Evolutionary conservation across 306 rosid genomes (phyloP).

Genomic region (Castanopsis chinensis): DNA sequence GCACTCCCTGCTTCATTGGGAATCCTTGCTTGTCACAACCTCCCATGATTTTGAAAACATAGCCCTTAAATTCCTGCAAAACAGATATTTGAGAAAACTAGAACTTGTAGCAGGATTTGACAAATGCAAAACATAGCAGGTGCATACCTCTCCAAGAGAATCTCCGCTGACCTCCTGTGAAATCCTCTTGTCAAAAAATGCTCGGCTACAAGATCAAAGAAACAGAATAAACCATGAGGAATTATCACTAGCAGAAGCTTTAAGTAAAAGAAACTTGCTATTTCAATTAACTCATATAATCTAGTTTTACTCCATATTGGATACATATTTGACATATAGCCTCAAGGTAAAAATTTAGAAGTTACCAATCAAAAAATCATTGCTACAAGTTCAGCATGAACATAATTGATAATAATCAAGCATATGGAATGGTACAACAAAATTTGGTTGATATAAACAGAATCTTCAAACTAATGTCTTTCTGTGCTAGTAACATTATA

Average conservation of each 20-base stretch:
- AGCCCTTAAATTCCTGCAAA: constrained; percentile 43
- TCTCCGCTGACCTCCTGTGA: constrained; percentile 66
- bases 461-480: neutral
- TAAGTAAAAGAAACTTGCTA: neutral
- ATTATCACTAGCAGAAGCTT: neutral
- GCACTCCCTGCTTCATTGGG: constrained; percentile 57
- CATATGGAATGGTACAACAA: neutral
- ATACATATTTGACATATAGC: neutral
- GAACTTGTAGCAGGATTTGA: neutral
- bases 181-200: constrained; percentile 60
- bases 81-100: neutral
- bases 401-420: neutral
- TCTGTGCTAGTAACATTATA: neutral
- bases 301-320: neutral
- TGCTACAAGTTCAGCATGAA: neutral
- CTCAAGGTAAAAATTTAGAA: neutral
- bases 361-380: neutral
- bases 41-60: constrained; percentile 49
- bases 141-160: constrained; percentile 53
- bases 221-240: neutral
- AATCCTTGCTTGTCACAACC: constrained; percentile 58
- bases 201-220: constrained; percentile 31
- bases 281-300: neutral
- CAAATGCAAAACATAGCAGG: neutral
- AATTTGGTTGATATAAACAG: neutral